Evolutionary conservation across 2,329 filamentous ascomycete genomes (phyloP), one percentile per base, ranked within the genome.

Genomic region (Hymenoscyphus linearis): DNA sequence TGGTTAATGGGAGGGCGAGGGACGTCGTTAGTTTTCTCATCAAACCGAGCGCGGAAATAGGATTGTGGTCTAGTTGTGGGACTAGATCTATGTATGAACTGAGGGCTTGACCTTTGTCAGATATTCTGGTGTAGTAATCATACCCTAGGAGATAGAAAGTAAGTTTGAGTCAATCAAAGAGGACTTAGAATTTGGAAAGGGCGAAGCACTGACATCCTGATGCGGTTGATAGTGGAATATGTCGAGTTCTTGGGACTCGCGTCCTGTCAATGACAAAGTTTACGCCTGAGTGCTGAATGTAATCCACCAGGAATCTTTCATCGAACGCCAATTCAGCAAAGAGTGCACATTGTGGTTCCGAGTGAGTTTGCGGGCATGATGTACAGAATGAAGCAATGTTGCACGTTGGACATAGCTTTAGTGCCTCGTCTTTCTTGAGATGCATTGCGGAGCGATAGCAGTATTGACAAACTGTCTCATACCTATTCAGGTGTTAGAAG

Each of bases 61-160:
- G 25, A 5, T 57, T 52, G 7, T 58, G 58, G 2, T 57, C 22
- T 7, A 62, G 27, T 25, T 50, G 25, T 12, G 25, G 53, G 25
- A 14, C 14, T 35, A 57, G 37, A 14, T 57, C 50, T 12, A 44
- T 22, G 5, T 57, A 37, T 16, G 54, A 25, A 6, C 26, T 37
- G 25, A 37, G 22, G 2, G 25, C 37, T 25, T 18, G n/a, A 16
- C 10, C 53, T 35, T 65, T 65, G 44, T 65, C 63, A 2, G 66
- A 68, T 27, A 66, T 58, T 7, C 34, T 40, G 7, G 60, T 66
- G 58, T 61, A 66, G 55, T 66, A 68, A 10, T 68, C 66, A 16
- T 59, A 59, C 66, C 44, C 44, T 50, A 13, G 44, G 44, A 25
- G n/a, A 50, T 5, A 3, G 13, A 50, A 22, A 50, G 44, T 50